These are phyloP conservation scores for Parmelia sp. DNA, from an alignment of 495 filamentous ascomycete genomes.

Conservation along the genomic window DNA sequence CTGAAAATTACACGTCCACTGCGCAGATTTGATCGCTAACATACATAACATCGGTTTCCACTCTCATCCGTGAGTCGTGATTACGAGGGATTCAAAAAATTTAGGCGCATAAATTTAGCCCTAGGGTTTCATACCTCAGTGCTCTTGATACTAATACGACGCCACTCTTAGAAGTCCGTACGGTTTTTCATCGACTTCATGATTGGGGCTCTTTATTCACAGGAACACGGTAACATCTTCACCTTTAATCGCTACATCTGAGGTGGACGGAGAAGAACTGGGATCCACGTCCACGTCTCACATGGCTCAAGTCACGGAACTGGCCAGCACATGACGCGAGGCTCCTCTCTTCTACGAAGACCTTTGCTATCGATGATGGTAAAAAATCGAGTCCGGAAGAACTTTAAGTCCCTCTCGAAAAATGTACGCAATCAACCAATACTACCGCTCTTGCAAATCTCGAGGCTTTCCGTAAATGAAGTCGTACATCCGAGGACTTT, in stretches of 20 bases:
- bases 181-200: too few relatives aligned
- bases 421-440: not conserved
- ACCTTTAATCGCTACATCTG: not conserved
- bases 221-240: not conserved
- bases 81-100: too few relatives aligned
- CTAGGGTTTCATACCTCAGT: too few relatives aligned
- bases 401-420: not conserved
- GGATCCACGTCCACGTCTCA: not conserved
- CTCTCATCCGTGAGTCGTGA: not conserved
- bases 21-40: not conserved
- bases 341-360: not conserved
- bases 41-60: not conserved
- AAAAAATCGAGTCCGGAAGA: not conserved
- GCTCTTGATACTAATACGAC: too few relatives aligned
- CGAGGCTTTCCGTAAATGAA: constrained; percentile 8
- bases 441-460: not conserved
- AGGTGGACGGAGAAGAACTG: not conserved
- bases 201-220: not conserved
- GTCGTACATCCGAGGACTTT: constrained; percentile 21
- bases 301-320: not conserved
- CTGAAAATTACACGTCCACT: not conserved
- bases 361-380: not conserved
- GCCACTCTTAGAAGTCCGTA: too few relatives aligned
- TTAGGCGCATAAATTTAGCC: too few relatives aligned
- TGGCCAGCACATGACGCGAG: too few relatives aligned